Evolutionary conservation across 306 rosid species (phyloP).

Genomic region (Casuarina equisetifolia): DNA sequence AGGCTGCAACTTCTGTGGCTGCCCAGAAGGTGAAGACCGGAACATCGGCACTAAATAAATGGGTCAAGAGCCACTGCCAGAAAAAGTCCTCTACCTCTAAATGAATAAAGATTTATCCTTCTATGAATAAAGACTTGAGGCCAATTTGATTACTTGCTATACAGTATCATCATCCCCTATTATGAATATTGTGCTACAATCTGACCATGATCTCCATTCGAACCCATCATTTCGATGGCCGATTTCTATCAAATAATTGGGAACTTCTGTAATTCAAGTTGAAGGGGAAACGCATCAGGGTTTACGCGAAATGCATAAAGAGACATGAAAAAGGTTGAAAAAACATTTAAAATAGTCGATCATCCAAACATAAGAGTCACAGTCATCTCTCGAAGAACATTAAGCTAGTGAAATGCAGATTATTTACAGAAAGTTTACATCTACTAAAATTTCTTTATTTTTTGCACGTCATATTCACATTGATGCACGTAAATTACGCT

Average conservation of each 20-base stretch:
- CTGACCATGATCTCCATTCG: background rate
- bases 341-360: background rate
- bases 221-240: background rate
- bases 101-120: constrained; percentile 22
- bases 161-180: background rate
- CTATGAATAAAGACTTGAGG: background rate
- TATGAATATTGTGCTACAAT: background rate
- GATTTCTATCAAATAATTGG: background rate
- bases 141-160: background rate
- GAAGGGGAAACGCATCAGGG: background rate
- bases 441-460: constrained; percentile 16
- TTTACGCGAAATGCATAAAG: too few species aligned
- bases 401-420: constrained; percentile 9
- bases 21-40: constrained; percentile 51
- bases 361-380: constrained; percentile 1
- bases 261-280: background rate
- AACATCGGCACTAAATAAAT: constrained; percentile 67
- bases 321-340: background rate
- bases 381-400: background rate
- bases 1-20: constrained; percentile 32
- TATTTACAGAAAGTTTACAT: constrained; percentile 54
- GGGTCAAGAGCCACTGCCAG: constrained; percentile 68
- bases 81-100: constrained; percentile 45
- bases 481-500: constrained; percentile 9
- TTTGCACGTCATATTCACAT: constrained; percentile 37